phyloP scores from a whole-genome alignment of 2,329 filamentous ascomycete species.

The Chaetomium sp. region DNA sequence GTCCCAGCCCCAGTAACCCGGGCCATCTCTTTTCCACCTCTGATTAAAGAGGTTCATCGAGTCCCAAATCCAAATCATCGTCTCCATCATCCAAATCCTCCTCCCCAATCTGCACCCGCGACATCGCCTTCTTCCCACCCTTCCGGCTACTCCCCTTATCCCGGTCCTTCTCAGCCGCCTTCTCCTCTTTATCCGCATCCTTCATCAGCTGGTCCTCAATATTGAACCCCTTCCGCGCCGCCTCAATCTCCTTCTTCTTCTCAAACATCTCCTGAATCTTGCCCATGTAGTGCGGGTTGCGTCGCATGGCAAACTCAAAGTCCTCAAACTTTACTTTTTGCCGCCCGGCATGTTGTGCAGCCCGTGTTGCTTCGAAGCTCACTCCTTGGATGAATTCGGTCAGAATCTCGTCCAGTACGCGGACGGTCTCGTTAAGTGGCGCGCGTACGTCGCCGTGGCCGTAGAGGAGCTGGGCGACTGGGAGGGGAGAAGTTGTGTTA shows the following conservation, averaged over 20 bases:
- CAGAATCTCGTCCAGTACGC: constrained; percentile 87
- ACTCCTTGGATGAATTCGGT: constrained; percentile 95
- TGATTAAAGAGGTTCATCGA: constrained; percentile 26
- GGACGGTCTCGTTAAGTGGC: constrained; percentile 76
- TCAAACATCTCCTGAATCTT: constrained; percentile 84
- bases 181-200: constrained; percentile 34
- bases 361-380: constrained; percentile 80
- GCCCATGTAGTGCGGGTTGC: constrained; percentile 78
- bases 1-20: not conserved
- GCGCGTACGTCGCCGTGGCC: constrained; percentile 72
- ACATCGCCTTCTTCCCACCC: constrained; percentile 6
- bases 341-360: constrained; percentile 77
- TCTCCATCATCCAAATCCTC: constrained; percentile 48
- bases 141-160: not conserved
- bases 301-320: constrained; percentile 87
- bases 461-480: constrained; percentile 69
- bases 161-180: constrained; percentile 31
- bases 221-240: constrained; percentile 69
- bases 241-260: constrained; percentile 81
- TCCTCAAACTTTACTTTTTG: constrained; percentile 98
- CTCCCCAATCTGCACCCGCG: constrained; percentile 27
- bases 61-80: constrained; percentile 39
- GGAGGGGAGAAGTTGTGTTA: constrained; percentile 5
- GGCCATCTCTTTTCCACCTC: constrained; percentile 17
- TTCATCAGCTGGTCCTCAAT: constrained; percentile 57